A percentile compares a stretch with the other conserved stretches of the same genome.
Conservation (phyloP, 352 stramenopile genomes). For the Pelagophyceae sp. region DNA sequence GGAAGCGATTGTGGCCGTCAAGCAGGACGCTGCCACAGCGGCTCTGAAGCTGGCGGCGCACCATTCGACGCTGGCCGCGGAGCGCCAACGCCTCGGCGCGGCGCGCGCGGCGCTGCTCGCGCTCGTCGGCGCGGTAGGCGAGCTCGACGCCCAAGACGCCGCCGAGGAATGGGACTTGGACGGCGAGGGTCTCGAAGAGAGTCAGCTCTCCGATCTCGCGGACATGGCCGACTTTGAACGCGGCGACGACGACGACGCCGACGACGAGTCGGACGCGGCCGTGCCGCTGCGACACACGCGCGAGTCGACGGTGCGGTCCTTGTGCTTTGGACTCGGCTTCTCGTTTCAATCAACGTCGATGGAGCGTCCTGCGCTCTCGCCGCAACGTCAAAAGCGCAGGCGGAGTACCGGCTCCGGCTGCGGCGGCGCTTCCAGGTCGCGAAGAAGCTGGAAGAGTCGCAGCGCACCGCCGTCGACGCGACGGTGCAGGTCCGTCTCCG, state of each 20-base stretch:
- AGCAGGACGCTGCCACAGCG: too few species aligned
- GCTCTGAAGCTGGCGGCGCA: too few species aligned
- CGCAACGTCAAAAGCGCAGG: background rate
- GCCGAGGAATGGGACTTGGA: background rate
- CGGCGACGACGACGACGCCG: background rate
- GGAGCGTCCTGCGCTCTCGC: too few species aligned
- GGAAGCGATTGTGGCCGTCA: too few species aligned
- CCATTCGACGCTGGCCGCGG: background rate
- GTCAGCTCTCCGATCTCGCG: too few species aligned
- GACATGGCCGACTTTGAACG: too few species aligned
- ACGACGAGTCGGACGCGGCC: background rate
- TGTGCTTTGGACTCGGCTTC: too few species aligned
- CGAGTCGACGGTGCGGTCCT: background rate
- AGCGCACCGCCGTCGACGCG: background rate
- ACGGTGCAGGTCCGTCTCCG: background rate
- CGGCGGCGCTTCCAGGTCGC: background rate
- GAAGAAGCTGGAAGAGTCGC: background rate
- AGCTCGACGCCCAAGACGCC: background rate
- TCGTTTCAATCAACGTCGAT: too few species aligned
- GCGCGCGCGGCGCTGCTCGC: background rate
- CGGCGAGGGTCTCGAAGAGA: background rate
- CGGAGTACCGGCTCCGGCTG: background rate
- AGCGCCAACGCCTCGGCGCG: background rate
- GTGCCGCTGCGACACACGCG: background rate
- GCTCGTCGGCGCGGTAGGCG: background rate